A percentile compares a stretch with the other conserved stretches of the same genome.
Evolutionary conservation across 2,329 filamentous ascomycete species (phyloP).

Genomic region (Didymella sp.): DNA sequence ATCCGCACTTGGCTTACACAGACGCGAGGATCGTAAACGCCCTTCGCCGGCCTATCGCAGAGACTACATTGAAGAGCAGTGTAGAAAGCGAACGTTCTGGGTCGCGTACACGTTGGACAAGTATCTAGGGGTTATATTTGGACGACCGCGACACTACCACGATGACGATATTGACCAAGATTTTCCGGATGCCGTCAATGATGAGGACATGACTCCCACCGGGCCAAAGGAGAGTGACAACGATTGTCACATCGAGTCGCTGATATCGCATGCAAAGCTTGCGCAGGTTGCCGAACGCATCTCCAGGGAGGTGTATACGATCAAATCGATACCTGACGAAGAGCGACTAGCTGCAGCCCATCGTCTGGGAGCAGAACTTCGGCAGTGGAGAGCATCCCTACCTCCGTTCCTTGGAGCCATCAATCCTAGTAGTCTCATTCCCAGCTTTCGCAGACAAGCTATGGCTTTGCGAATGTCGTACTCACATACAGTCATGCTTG

Average conservation of each 20-base stretch:
- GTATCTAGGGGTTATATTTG: conserved; percentile 66
- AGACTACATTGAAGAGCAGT: conserved; percentile 59
- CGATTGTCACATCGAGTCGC: conserved; percentile 61
- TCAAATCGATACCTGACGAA: conserved; percentile 42
- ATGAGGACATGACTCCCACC: conserved; percentile 62
- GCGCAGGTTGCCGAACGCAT: conserved; percentile 43
- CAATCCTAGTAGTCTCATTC: conserved; percentile 56
- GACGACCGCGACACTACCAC: conserved; percentile 64
- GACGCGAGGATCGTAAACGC: conserved; percentile 46
- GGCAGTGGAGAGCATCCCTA: conserved; percentile 42
- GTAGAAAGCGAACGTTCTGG: conserved; percentile 67
- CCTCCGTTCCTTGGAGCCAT: conserved; percentile 56
- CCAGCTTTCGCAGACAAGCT: conserved; percentile 50
- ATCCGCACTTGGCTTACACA: conserved; percentile 52
- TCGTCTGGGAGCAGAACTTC: conserved; percentile 49
- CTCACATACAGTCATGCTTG: conserved; percentile 46
- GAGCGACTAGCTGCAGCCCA: conserved; percentile 51
- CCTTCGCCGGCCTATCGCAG: conserved; percentile 18
- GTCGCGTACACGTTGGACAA: conserved; percentile 67
- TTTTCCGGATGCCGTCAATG: conserved; percentile 63
- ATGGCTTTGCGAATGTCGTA: conserved; percentile 43
- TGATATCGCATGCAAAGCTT: conserved; percentile 56
- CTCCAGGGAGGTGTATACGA: conserved; percentile 43
- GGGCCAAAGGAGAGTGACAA: conserved; percentile 41
- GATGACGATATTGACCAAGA: conserved; percentile 69